Base-by-base conservation (phyloP, 495 filamentous ascomycete genomes). In the Talaromyces thailandensis region DNA sequence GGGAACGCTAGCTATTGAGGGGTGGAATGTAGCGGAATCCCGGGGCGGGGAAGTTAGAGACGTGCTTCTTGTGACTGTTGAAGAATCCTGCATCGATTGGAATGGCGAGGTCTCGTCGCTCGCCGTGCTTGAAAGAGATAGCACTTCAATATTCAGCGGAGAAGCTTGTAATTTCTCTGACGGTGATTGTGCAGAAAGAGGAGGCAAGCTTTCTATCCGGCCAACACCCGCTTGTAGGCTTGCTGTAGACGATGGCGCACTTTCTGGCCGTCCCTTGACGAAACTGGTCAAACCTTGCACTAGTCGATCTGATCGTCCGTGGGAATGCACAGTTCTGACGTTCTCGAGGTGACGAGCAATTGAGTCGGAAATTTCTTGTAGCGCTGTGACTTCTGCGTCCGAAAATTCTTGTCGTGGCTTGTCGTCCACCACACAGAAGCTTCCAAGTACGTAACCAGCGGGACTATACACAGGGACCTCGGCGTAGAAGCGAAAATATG, bases 201-300 rank as follows among this genome's bases (percentile, higher is more conserved):
- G 3, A 11, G 35, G 12, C 8, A 37, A 9, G 35, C 2, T 37
- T 37, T 37, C 35, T 14, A 37, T 3, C 12, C 35, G 28, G 6
- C 6, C 28, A 29, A 29, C 28, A 29, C 28, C 28, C 28, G 28
- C 35, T 37, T 11, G 35, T 5, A 37, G 3, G 12, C 35, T 37
- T 14, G 35, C 35, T 37, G 12, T 14, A 11, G 35, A 37, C 7
- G 35, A 37, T 11, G 3, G 12, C 2, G 35, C 35, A 37, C 11
- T 14, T 9, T 68, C 66, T 11, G 67, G 60, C 25, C 70, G 65
- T 12, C 69, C 61, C 63, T 76, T 70, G 26, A 71, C 68, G 40
- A 74, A 74, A 25, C 55, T 70, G 0, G 67, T 73, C 43, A 75
- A 64, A 2, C 73, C 71, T 43, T 71, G 70, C 40, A 75, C 70